Evolutionary conservation across 129 eudicot species (phyloP).

Genomic region (Apium graveolens): DNA sequence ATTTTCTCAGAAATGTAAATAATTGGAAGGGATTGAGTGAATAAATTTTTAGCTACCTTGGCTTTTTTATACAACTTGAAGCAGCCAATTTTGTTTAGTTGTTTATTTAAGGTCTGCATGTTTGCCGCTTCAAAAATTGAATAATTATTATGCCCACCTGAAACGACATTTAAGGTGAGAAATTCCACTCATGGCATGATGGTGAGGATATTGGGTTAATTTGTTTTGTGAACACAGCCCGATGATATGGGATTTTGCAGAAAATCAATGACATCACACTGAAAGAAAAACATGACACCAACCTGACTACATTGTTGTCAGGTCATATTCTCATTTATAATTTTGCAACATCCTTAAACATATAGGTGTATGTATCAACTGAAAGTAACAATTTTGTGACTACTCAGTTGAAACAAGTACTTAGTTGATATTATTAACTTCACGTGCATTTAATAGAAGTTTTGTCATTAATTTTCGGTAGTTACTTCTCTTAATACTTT

Average conservation of each 20-base stretch:
- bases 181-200: too few relatives aligned
- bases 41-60: neutral
- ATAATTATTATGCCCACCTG: neutral
- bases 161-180: neutral
- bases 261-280: neutral
- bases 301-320: neutral
- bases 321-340: too few relatives aligned
- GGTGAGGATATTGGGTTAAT: too few relatives aligned
- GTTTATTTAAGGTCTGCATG: neutral
- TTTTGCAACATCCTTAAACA: neutral
- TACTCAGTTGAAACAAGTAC: too few relatives aligned
- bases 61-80: neutral
- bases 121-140: neutral
- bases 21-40: too few relatives aligned
- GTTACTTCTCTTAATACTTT: too few relatives aligned
- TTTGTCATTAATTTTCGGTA: too few relatives aligned
- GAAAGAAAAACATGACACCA: neutral
- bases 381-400: too few relatives aligned
- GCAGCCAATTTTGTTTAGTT: neutral
- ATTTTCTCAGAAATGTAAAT: too few relatives aligned
- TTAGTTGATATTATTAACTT: too few relatives aligned
- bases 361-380: too few relatives aligned
- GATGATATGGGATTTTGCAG: neutral
- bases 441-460: too few relatives aligned
- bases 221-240: neutral